phyloP scores from a whole-genome alignment of 306 rosid species.

The Quercus bicolor region DNA sequence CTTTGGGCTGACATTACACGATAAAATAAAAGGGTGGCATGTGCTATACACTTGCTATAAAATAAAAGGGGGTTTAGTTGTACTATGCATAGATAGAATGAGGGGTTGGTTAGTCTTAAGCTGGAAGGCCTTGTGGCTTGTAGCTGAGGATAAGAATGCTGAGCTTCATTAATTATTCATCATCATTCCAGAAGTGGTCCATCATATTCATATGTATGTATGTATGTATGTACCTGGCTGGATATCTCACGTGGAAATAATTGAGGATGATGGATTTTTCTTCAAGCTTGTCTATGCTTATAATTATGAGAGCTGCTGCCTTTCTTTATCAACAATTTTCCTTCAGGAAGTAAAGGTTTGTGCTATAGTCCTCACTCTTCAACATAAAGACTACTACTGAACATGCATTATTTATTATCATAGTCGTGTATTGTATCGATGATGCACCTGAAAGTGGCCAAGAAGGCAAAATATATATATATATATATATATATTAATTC shows the following conservation, averaged over 20 bases:
- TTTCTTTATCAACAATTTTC: no score
- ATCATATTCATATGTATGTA: neutral
- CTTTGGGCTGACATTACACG: neutral
- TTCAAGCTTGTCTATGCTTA: neutral
- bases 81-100: neutral
- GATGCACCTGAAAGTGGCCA: no score
- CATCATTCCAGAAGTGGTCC: constrained; percentile 8
- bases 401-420: no score
- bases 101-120: neutral
- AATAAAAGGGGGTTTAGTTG: neutral
- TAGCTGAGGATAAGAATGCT: neutral
- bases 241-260: constrained; percentile 16
- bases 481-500: no score
- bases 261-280: constrained; percentile 6
- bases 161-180: neutral
- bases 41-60: neutral
- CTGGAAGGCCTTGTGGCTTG: no score
- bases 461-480: no score
- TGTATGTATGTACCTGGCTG: neutral
- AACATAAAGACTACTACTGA: neutral
- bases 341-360: no score
- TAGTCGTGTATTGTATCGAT: no score
- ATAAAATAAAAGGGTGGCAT: neutral
- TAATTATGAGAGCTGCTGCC: neutral
- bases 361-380: neutral